A percentile compares a stretch with the other conserved stretches of the same genome.
phyloP scores from a whole-genome alignment of 176 grass and related monocot genomes.

The Triticum timopheevii region DNA sequence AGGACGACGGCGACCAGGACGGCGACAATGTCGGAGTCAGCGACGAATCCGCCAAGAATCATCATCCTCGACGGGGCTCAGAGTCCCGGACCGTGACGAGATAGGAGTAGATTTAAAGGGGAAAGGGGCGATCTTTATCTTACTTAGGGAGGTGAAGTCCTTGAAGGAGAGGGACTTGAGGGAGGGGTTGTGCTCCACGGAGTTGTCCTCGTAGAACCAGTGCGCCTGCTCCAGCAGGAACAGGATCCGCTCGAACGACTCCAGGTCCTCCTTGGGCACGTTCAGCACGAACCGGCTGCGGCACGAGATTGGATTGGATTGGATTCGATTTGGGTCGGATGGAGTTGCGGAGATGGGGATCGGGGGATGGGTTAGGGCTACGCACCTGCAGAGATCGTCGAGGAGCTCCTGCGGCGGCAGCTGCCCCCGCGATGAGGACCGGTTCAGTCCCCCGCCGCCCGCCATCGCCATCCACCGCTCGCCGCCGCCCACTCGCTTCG shows the following conservation, averaged over 20 bases:
- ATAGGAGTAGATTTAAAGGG: neutral
- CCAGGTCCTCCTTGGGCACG: slow-evolving; percentile 92
- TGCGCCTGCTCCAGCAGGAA: slow-evolving; percentile 95
- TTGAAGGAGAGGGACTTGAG: slow-evolving; percentile 97
- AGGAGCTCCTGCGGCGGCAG: slow-evolving; percentile 84
- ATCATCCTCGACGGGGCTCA: neutral
- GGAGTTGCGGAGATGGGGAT: slow-evolving; percentile 1
- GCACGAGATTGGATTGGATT: neutral
- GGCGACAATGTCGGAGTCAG: neutral
- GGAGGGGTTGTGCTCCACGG: slow-evolving; percentile 81
- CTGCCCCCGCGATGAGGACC: slow-evolving; percentile 45
- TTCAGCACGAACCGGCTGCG: slow-evolving; percentile 94
- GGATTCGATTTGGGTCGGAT: neutral
- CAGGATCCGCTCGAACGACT: slow-evolving; percentile 95
- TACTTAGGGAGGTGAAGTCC: slow-evolving; percentile 93
- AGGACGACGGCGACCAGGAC: neutral
- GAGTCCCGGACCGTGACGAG: neutral
- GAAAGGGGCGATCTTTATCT: neutral
- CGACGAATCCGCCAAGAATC: neutral
- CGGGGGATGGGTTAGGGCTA: slow-evolving; percentile 9
- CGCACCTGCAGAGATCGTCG: slow-evolving; percentile 93
- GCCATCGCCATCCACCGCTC: slow-evolving; percentile 49
- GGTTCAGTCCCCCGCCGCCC: slow-evolving; percentile 50
- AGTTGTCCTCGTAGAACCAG: slow-evolving; percentile 99
- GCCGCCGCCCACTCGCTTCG: neutral